These are phyloP conservation scores for Entrophospora sp. DNA, from an alignment of 192 early-diverging fungal species.

Conservation along the genomic window DNA sequence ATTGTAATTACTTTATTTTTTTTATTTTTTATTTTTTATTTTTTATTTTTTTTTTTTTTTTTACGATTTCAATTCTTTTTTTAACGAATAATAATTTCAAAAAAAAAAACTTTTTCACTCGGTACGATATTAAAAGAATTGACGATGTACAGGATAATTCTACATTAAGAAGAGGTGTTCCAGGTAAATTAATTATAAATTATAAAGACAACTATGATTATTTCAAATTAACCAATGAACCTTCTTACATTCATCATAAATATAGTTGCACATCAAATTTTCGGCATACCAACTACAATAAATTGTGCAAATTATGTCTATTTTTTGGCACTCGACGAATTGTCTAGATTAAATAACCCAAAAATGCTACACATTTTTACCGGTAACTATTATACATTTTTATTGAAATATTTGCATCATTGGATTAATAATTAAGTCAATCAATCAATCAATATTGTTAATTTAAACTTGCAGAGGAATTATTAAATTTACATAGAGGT, in stretches of 20 bases:
- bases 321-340: slow-evolving; percentile 81
- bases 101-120: background rate
- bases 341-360: slow-evolving; percentile 55
- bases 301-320: slow-evolving; percentile 98
- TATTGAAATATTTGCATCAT: background rate
- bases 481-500: slow-evolving; percentile 84
- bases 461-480: slow-evolving; percentile 49
- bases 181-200: slow-evolving; percentile 35
- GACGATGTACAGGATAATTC: slow-evolving; percentile 98
- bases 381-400: slow-evolving; percentile 31
- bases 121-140: slow-evolving; percentile 43
- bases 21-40: background rate
- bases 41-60: no score
- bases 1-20: slow-evolving; percentile 68
- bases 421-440: background rate
- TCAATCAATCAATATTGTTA: no score
- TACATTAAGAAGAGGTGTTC: slow-evolving; percentile 73
- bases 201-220: background rate
- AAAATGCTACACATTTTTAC: slow-evolving; percentile 77
- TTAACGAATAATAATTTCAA: no score
- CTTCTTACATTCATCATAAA: background rate
- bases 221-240: background rate
- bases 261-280: slow-evolving; percentile 89
- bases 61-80: no score
- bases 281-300: slow-evolving; percentile 84